A percentile compares a stretch with the other conserved stretches of the same genome.
phyloP scores from a whole-genome alignment of 441 rosid genomes.

The Sinapis alba region DNA sequence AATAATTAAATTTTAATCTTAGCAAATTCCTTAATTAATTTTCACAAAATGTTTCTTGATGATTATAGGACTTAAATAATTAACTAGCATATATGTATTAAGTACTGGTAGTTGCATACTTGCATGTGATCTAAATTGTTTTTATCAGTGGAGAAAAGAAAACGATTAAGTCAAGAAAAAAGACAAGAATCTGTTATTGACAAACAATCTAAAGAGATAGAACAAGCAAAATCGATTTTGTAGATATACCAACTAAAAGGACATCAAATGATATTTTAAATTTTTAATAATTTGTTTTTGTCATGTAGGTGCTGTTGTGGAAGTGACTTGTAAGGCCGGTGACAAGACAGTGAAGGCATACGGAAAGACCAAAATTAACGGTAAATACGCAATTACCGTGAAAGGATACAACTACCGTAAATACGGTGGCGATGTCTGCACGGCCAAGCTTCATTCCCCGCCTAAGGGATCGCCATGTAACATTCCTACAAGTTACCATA shows the following conservation, averaged over 20 bases:
- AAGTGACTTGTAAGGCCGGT: too few relatives aligned
- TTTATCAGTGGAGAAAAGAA: not conserved
- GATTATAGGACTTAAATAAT: not conserved
- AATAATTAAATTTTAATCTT: too few relatives aligned
- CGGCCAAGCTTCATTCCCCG: conserved; percentile 67
- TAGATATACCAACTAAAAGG: conserved; percentile 31
- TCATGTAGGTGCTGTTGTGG: conserved; percentile 70
- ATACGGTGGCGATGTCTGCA: conserved; percentile 68
- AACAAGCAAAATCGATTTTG: conserved; percentile 12
- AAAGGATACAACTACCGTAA: conserved; percentile 66
- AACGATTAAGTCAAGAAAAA: not conserved
- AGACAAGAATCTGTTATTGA: not conserved
- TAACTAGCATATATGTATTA: not conserved
- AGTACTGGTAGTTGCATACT: not conserved
- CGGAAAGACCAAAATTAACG: too few relatives aligned
- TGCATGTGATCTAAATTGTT: not conserved
- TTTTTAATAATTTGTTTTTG: not conserved
- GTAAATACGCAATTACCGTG: conserved; percentile 54
- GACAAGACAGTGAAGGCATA: too few relatives aligned
- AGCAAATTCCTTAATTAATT: not conserved
- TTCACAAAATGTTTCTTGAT: not conserved
- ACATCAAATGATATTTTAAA: conserved; percentile 8
- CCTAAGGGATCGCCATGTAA: conserved; percentile 65
- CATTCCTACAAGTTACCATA: conserved; percentile 57
- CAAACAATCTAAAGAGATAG: conserved; percentile 22